Evolutionary conservation across 176 grass and related monocot genomes (phyloP), one percentile per base, ranked within the genome.

Genomic region (Saccharum officinarum): DNA sequence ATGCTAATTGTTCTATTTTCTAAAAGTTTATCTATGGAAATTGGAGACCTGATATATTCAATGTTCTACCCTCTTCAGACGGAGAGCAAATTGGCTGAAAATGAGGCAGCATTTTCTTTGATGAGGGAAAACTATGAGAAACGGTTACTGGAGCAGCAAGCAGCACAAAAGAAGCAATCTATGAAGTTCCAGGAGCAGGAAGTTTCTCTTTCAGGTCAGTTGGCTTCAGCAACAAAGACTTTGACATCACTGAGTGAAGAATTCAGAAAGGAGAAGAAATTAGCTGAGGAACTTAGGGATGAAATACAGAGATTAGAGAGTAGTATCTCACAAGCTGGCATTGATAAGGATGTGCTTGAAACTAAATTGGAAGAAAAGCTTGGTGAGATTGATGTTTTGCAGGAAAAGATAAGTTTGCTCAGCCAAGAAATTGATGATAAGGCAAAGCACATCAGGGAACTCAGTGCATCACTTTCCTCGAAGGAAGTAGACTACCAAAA

Each of bases 71-170:
- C 85, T 76, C 25, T 92, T 82, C 88, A 99, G 97, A 92, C 94
- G 86, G 87, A 97, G 76, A 46, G 31, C 36, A 94, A 97, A 87
- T 88, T 97, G 75, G 71, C 78, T 79, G 86, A 89, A 90, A 94
- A 92, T 83, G 97, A 99, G 84, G 85, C 83, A 81, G 82, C 83
- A 26, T 84, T 90, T 45, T 88, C 91, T 64, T 92, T 42, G 46
- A 80, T 94, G 87, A 93, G 84, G 82, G 84, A 92, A 60, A 97
- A 84, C 45, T 99, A 88, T 59, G 94, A 97, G 73, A 90, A 86
- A 80, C 92, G 80, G 39, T 79, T 99, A 74, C 25, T 70, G 31
- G 91, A 75, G 57, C 92, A 91, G 77, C 90, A 97, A 69, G 84
- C 93, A 45, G 76, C 88, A 71, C 86, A 84, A 73, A 94, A 82